Evolutionary conservation across 176 grass and related monocot genomes (phyloP), one percentile per base, ranked within the genome.

Genomic region (Echinochloa phyllopogon): DNA sequence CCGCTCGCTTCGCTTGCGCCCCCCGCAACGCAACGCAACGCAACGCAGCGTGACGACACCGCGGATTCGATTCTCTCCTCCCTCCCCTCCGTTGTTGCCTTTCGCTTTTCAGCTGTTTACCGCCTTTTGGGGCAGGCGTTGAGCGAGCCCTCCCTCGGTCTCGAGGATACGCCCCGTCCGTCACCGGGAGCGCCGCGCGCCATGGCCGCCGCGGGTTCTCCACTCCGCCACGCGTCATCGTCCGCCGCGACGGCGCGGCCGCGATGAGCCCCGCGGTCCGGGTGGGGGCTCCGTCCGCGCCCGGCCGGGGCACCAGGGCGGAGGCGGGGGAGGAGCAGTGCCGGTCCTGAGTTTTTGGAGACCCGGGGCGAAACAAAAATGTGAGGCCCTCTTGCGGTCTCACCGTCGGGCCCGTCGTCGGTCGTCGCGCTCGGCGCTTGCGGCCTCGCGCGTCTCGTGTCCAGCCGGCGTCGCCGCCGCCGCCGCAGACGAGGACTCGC

Each of bases 21-120:
- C 64, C 73, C 79, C 52, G 79, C 86, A 69, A 82, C 69, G 27
- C 62, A 37, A n/a, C n/a, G n/a, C 86, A 69, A 82, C n/a, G n/a
- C n/a, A 36, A 69, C 65, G 44, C 44, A 2, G 11, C 75, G 68
- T 27, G 11, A 44, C 45, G 20, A 72, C 23, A 33, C 69, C 43
- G 5, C 79, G 8, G 73, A 63, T 83, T 84, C 65, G 52, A 21
- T 63, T 74, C 23, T 29, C 15, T 75, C 21, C 21, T 8, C 21
- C 10, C 8, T 6, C 63, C 6, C 18, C 72, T 44, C 39, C 38
- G 55, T 37, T 53, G 55, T 37, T 53, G 12, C 41, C 33, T 76
- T 76, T 76, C 24, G 65, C 65, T 70, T 82, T 70, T 82, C 65
- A 8, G 50, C 76, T n/a, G 69, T 36, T 36, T 69, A 29, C 80